Evolutionary conservation across 495 filamentous ascomycete species (phyloP), one percentile per base, ranked within the genome.

Genomic region (Niebla homalea): DNA sequence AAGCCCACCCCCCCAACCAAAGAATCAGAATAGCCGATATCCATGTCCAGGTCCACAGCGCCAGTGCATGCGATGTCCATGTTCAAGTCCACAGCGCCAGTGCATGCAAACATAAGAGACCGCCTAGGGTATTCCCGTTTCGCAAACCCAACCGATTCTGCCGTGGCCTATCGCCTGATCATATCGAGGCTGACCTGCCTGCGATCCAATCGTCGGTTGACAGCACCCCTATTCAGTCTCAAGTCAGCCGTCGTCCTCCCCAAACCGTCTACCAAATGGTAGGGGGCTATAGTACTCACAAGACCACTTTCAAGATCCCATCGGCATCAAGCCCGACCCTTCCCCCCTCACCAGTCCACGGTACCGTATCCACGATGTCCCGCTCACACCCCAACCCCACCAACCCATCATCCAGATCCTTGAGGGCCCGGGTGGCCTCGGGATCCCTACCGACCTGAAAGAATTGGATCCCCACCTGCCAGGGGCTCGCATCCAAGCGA

Each of bases 391-490:
- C 67, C 26, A 67, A 58, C 48, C 70, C 70, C 8, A 66, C 73
- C 26, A 97, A 64, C 16, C 74, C 76, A 67, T 97, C 86, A 61
- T 98, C 92, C 37, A 98, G 68, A 40, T 82, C 76, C 67, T 77
- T 63, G 49, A 94, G 66, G 54, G 81, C 80, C 62, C 69, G 60
- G 32, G 68, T 67, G 0, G 89, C 92, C 0, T 56, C 67, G 5
- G 63, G 55, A 58, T 95, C 88, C 26, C 78, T 72, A 43, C 92
- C 92, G 48, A 97, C 84, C 69, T 98, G 92, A 68, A 98, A 92
- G 68, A 98, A 96, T 66, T 98, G 92, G 50, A 98, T 81, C 12
- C 93, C 92, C 12, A 96, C 71, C 67, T 98, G 92, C 73, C 86
- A 85, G 21, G 87, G 74, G 29, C 82, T 78, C 0, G 89, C 89